These are phyloP conservation scores for Suillus cothurnatus DNA, from an alignment of 768 basidiomycete species.

Conservation along the genomic window DNA sequence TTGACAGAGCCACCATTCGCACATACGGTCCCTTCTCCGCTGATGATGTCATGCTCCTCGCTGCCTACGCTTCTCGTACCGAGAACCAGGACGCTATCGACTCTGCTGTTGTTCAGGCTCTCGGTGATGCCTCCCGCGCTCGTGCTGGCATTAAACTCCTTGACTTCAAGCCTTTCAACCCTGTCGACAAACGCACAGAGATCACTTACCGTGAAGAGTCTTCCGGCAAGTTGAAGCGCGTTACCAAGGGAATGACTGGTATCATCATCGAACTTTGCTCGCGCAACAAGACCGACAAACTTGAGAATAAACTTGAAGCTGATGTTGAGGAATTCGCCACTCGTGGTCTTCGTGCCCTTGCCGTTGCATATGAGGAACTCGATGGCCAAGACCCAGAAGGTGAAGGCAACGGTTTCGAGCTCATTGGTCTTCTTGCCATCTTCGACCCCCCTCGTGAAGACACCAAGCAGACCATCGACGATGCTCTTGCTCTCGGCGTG, in stretches of 20 bases:
- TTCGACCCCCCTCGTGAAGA: conserved; percentile 98
- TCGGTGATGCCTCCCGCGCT: conserved; percentile 72
- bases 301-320: conserved; percentile 88
- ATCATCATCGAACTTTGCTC: conserved; percentile 97
- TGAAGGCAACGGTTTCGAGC: conserved; percentile 96
- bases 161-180: conserved; percentile 99
- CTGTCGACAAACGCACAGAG: conserved; percentile 98
- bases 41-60: conserved; percentile 90
- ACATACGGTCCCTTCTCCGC: conserved; percentile 88
- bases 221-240: conserved; percentile 95
- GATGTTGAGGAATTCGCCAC: conserved; percentile 96
- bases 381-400: conserved; percentile 80
- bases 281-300: conserved; percentile 93
- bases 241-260: conserved; percentile 99
- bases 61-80: conserved; percentile 95
- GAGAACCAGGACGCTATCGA: conserved; percentile 99
- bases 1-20: conserved; percentile 89
- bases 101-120: conserved; percentile 76
- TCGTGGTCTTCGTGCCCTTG: conserved; percentile 95
- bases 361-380: conserved; percentile 93
- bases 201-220: conserved; percentile 96
- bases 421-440: conserved; percentile 96
- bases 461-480: conserved; percentile 98
- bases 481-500: conserved; percentile 93
- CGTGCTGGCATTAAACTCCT: conserved; percentile 93